phyloP scores from a whole-genome alignment of 208 protist species.

The Wallacemonas sp. region DNA sequence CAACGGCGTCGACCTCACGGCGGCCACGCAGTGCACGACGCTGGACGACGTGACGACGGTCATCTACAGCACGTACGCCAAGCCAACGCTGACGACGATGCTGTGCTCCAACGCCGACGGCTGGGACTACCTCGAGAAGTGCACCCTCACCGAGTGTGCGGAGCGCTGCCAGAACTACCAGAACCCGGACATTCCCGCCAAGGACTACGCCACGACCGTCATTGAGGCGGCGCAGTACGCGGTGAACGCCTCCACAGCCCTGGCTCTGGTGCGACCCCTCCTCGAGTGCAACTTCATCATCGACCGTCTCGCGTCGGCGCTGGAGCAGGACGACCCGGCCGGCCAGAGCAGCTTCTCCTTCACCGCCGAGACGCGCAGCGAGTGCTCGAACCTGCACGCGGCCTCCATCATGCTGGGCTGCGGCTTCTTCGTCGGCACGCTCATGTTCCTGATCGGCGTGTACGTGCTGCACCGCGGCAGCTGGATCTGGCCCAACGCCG shows the following conservation, averaged over 20 bases:
- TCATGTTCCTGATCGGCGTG: constrained; percentile 75
- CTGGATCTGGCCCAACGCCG: constrained; percentile 39
- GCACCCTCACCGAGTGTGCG: constrained; percentile 47
- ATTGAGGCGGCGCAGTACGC: constrained; percentile 30
- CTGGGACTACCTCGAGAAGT: constrained; percentile 44
- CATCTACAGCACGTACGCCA: constrained; percentile 37
- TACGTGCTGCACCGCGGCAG: constrained; percentile 71
- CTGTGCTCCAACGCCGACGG: constrained; percentile 46
- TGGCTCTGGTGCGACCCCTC: constrained; percentile 61
- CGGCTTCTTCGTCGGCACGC: constrained; percentile 73
- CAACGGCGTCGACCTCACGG: constrained; percentile 12
- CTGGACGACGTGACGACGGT: constrained; percentile 40
- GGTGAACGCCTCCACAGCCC: constrained; percentile 57
- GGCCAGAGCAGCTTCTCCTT: constrained; percentile 9
- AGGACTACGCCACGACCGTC: constrained; percentile 29
- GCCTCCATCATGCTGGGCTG: constrained; percentile 53
- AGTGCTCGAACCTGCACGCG: constrained; percentile 48
- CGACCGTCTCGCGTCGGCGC: constrained; percentile 48
- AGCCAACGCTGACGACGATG: constrained; percentile 45
- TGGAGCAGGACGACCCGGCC: constrained; percentile 30
- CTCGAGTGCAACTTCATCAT: constrained; percentile 82
- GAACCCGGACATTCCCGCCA: constrained; percentile 19
- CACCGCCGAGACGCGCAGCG: constrained; percentile 19
- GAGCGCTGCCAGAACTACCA: constrained; percentile 42
- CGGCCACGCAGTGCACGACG: constrained; percentile 25